Base-by-base conservation (phyloP, 1,139 yeast genomes). In the Debaryomyces fabryi region DNA sequence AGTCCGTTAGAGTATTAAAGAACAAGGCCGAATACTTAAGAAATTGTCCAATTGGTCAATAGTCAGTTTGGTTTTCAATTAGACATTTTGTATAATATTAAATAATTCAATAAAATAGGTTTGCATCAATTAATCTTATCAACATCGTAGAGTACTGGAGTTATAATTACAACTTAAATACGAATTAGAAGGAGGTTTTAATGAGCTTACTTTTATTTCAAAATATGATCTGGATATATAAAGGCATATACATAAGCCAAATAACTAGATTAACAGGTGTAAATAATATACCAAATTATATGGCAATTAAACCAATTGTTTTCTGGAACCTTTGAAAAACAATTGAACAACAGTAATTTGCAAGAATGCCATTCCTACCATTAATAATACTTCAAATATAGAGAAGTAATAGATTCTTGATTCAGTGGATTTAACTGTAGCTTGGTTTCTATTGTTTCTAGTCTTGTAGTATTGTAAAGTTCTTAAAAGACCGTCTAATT, bases 371-470 rank as follows among this genome's bases (percentile, higher is more conserved):
- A 92, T 86, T 46, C 87, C 89, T 42, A 88, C 86, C 83, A 92
- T 88, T 58, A 91, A 75, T 37, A 85, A 62, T 36, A 90, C 89
- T 66, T 90, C 97, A 59, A 88, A 82, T 39, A 91, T 67, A 27
- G 96, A 86, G 65, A 91, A 92, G 77, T 86, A 85, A 62, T 86
- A 86, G 52, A 93, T 88, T 65, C 98, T 82, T n/a, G 82, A 68
- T 63, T 88, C 96, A 4, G 97, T 92, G 18, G 96, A 86, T 64
- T 78, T 81, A 51, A 93, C 98, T 27, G 99, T 93, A 47, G 88
- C 83, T 67, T 91, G 95, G 71, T 92, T 93, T 71, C 98, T 82
- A 69, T 83, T 84, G 68, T 88, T 92, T 74, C 99, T 85, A n/a
- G 96, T 85, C 70, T 86, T 88, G 76, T 92, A 91, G 70, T 91